These are phyloP conservation scores for Lactarius indigo DNA, from an alignment of 768 basidiomycete species.

Conservation along the genomic window DNA sequence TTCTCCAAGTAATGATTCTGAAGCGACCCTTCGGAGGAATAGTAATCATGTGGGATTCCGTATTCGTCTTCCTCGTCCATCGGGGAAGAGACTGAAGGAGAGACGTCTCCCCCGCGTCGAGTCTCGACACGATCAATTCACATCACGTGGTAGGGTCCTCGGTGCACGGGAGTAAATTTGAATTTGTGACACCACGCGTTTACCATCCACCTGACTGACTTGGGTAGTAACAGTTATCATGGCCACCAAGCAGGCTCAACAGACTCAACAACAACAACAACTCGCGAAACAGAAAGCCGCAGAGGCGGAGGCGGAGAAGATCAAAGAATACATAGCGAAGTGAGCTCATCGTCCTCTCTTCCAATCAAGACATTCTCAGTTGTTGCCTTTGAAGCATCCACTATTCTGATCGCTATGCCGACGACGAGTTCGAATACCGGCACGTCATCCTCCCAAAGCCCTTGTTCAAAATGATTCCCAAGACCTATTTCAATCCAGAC, in stretches of 20 bases:
- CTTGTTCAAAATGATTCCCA: constrained; percentile 90
- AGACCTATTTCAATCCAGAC: constrained; percentile 67
- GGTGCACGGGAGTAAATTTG: constrained; percentile 11
- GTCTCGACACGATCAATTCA: constrained; percentile 12
- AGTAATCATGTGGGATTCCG: constrained; percentile 10
- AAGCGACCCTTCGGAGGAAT: neutral
- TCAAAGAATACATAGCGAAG: constrained; percentile 82
- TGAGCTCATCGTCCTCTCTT: constrained; percentile 32
- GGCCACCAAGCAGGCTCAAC: constrained; percentile 24
- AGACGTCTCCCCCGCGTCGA: neutral
- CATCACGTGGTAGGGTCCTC: constrained; percentile 21
- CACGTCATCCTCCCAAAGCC: constrained; percentile 97
- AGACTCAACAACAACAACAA: constrained; percentile 25
- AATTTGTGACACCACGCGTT: constrained; percentile 11
- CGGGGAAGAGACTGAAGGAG: neutral
- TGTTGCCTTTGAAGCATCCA: constrained; percentile 55
- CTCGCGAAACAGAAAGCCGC: constrained; percentile 27
- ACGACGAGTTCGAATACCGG: constrained; percentile 91
- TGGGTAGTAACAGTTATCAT: neutral
- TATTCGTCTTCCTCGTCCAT: constrained; percentile 17
- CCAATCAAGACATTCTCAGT: constrained; percentile 4
- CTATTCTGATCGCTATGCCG: constrained; percentile 89
- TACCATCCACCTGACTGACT: neutral
- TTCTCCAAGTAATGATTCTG: neutral
- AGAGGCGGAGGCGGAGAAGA: constrained; percentile 26